Conservation (phyloP, 1,139 yeast species). For the Kodamaea sp. region DNA sequence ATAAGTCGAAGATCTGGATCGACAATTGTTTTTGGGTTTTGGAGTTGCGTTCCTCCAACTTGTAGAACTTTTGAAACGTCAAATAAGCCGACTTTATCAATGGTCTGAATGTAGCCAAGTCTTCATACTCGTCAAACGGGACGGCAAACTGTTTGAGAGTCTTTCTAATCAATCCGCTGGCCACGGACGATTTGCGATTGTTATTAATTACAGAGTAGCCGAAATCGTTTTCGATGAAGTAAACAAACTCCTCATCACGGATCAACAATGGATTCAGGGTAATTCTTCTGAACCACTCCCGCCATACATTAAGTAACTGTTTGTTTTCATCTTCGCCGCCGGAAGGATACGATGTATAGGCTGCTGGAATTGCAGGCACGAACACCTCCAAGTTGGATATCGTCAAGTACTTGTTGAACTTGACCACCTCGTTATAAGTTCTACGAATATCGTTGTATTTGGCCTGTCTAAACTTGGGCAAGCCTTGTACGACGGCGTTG, state of each 20-base stretch:
- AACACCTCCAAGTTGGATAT: conserved; percentile 88
- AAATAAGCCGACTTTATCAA: conserved; percentile 76
- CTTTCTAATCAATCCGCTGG: conserved; percentile 85
- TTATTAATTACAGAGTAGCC: conserved; percentile 70
- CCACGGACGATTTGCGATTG: conserved; percentile 54
- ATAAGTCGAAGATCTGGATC: conserved; percentile 61
- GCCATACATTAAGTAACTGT: conserved; percentile 61
- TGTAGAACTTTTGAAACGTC: conserved; percentile 55
- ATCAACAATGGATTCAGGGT: conserved; percentile 73
- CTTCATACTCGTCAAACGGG: conserved; percentile 84
- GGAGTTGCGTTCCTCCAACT: conserved; percentile 55
- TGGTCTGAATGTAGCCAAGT: conserved; percentile 84
- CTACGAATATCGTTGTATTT: conserved; percentile 76
- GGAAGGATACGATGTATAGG: conserved; percentile 74
- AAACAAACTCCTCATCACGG: conserved; percentile 84
- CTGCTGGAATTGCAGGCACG: conserved; percentile 82
- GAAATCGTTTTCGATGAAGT: conserved; percentile 86
- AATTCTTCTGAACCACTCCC: conserved; percentile 84
- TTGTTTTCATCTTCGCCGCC: conserved; percentile 80
- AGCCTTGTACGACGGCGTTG: conserved; percentile 45
- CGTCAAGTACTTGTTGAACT: conserved; percentile 74
- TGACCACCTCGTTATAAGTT: conserved; percentile 74
- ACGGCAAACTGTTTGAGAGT: conserved; percentile 89
- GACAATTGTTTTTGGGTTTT: conserved; percentile 59
- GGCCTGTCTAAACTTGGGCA: conserved; percentile 76